Evolutionary conservation across 192 early-diverging fungal genomes (phyloP).

Genomic region (Coemansia sp.): DNA sequence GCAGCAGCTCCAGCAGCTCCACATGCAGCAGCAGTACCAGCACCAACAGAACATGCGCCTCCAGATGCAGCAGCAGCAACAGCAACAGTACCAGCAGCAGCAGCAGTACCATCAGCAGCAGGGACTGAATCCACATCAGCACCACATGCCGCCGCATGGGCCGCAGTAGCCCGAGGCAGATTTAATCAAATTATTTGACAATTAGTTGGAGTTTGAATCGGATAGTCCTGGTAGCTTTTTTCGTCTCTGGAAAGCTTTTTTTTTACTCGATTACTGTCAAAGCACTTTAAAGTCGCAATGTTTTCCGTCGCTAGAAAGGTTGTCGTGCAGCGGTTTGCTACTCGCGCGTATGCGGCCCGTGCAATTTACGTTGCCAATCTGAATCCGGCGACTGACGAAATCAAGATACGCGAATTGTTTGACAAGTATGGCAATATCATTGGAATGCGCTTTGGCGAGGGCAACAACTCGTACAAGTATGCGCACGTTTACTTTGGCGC

Average conservation of each 20-base stretch:
- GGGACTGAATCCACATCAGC: conserved; percentile 17
- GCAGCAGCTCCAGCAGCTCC: conserved; percentile 32
- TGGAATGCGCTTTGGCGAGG: conserved; percentile 15
- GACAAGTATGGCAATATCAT: conserved; percentile 26
- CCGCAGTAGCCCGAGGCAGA: conserved; percentile 1
- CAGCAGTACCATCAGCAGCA: conserved; percentile 34
- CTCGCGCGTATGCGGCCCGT: conserved; percentile 20
- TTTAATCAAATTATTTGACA: not conserved
- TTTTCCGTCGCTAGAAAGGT: conserved; percentile 16
- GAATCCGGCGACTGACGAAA: not conserved
- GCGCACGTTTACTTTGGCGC: conserved; percentile 41
- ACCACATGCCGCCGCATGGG: conserved; percentile 2
- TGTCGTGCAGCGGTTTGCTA: not conserved
- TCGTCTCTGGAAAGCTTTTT: not conserved
- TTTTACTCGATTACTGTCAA: not conserved
- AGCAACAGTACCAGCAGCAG: conserved; percentile 18
- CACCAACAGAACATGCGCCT: conserved; percentile 22
- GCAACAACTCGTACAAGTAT: conserved; percentile 13
- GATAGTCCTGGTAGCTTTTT: not conserved
- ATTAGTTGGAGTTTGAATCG: not conserved
- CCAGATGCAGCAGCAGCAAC: conserved; percentile 21
- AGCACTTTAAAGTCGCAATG: conserved; percentile 3
- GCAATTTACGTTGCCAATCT: conserved; percentile 40
- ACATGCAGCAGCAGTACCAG: conserved; percentile 41
- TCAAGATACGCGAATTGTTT: conserved; percentile 22